A percentile compares a stretch with the other conserved stretches of the same genome.
phyloP scores from a whole-genome alignment of 176 grass and related monocot genomes.

The Musa schizocarpa region DNA sequence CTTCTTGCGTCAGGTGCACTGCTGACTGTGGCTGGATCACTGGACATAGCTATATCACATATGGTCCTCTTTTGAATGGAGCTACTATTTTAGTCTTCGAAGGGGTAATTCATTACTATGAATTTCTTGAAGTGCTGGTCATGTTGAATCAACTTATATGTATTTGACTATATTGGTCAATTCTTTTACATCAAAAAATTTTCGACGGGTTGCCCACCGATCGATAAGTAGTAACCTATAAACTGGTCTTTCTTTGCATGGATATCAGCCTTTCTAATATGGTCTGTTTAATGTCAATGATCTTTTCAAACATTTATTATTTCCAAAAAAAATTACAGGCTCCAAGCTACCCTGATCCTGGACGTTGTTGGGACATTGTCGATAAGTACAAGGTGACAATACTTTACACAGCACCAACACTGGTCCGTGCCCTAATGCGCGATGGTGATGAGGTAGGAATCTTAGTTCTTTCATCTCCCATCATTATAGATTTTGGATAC shows the following conservation, averaged over 20 bases:
- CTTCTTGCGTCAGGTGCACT: conserved; percentile 65
- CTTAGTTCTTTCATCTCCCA: not conserved
- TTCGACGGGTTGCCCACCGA: not conserved
- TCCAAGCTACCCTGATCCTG: conserved; percentile 81
- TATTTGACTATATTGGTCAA: not conserved
- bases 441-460: conserved; percentile 57
- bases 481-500: too few species aligned
- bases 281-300: not conserved
- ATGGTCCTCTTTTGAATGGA: conserved; percentile 85
- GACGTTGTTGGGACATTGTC: conserved; percentile 66
- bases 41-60: conserved; percentile 88
- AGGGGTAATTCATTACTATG: conserved; percentile 50
- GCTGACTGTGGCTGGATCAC: conserved; percentile 98
- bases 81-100: conserved; percentile 78
- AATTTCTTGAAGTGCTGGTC: not conserved
- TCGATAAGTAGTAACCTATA: not conserved
- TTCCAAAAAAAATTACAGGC: conserved; percentile 30
- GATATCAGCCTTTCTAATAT: not conserved
- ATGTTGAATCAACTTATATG: not conserved
- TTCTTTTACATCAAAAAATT: too few species aligned
- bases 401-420: conserved; percentile 96
- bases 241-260: not conserved
- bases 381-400: conserved; percentile 90
- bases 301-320: too few species aligned
- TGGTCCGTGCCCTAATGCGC: conserved; percentile 87